Evolutionary conservation across 148 eudicot genomes (phyloP), one percentile per base, ranked within the genome.

Genomic region (Heliosperma pusillum): DNA sequence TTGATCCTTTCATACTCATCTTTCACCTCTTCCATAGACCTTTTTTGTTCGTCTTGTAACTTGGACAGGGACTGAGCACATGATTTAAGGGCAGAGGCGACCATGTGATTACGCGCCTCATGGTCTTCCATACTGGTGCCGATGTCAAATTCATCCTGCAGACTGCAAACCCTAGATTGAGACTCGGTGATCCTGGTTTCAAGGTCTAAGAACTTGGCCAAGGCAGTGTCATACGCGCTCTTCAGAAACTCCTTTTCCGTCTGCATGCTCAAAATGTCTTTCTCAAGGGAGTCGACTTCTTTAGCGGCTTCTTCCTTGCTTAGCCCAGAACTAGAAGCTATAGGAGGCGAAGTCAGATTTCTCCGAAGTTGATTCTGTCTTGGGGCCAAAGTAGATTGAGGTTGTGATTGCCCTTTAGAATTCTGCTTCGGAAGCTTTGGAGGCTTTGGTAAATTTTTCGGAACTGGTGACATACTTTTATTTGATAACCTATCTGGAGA

Each of bases 111-210:
- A 21, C 89, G 80, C 19, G 97, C 96, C 66, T 87, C 96, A 20
- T 90, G 88, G 27, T 92, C 97, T 22, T 90, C 93, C 7, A 92
- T 90, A n/a, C 81, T 78, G 3, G 88, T 83, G 1, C 88, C 90
- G 19, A 87, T 75, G 12, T 84, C 85, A 82, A 84, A 92, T 84
- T 90, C 96, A 71, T 92, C 93, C 64, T 92, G 93, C 73, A 93
- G 82, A 30, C 20, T 67, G 50, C 81, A 79, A 55, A 89, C 91
- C 61, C 82, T 78, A 6, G 70, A 70, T 78, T 93, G 97, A 79
- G 89, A 73, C 47, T 89, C 93, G 9, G 87, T 84, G 61, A 86
- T 77, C 76, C 76, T 79, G 24, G 76, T 82, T 57, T 93, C 97
- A 15, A 93, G 90, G 44, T 90, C 91, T 86, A 83, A 83, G 24